Percentiles rank a stretch among this genome's conserved stretches.
Conservation (phyloP, 1,284 basidiomycete species). For the Cystobasidiaceae sp. region DNA sequence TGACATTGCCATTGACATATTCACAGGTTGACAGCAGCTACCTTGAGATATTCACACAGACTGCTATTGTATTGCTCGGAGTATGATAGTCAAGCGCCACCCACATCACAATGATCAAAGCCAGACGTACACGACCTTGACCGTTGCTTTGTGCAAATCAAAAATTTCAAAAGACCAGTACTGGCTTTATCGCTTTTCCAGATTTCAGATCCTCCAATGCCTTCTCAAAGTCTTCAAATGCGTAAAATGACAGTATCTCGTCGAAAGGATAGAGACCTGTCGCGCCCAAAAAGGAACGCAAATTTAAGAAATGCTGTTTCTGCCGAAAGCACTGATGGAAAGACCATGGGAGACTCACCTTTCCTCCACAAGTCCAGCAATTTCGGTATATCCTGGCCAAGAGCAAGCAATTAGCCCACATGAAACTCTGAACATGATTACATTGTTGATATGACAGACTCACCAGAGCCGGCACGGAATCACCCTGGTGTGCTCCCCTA, state of each 20-base stretch:
- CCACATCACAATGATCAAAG: no score
- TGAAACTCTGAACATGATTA: background rate
- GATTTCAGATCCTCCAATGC: constrained; percentile 15
- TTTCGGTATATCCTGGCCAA: constrained; percentile 10
- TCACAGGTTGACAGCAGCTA: no score
- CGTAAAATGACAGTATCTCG: constrained; percentile 15
- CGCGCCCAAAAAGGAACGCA: no score
- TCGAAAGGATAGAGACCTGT: constrained; percentile 22
- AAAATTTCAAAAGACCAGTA: constrained; percentile 13
- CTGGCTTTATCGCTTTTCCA: constrained; percentile 26
- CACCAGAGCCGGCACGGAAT: constrained; percentile 8
- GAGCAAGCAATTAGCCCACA: background rate
- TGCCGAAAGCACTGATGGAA: background rate
- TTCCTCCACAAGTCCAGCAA: constrained; percentile 17
- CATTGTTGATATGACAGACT: background rate
- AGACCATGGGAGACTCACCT: background rate
- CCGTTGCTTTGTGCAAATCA: no score
- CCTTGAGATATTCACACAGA: no score
- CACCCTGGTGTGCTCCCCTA: constrained; percentile 16
- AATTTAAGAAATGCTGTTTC: background rate
- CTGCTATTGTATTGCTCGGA: no score
- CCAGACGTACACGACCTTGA: no score
- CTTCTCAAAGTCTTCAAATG: constrained; percentile 21
- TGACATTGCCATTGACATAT: no score
- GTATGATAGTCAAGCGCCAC: no score